Percentiles rank a stretch among this genome's conserved stretches.
Evolutionary conservation across 805 yeast genomes (phyloP).

Genomic region (Candida tibetensis): DNA sequence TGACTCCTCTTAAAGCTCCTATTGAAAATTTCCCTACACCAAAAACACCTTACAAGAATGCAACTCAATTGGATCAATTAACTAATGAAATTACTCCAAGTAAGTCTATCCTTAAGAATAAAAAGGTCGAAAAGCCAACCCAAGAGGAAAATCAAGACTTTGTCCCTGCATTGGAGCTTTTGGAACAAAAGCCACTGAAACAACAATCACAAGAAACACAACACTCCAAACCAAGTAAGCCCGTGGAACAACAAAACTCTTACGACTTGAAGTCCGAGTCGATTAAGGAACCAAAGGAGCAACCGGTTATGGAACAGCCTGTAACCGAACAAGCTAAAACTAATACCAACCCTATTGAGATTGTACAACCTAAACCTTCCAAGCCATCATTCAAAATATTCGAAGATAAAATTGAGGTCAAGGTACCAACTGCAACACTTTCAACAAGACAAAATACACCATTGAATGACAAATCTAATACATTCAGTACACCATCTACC

Average conservation of each 20-base stretch:
- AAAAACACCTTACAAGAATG: constrained; percentile 5
- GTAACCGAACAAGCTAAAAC: background rate
- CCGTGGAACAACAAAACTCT: background rate
- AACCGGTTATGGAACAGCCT: background rate
- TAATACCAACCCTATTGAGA: background rate
- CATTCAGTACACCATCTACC: constrained; percentile 13
- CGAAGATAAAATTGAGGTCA: constrained; percentile 11
- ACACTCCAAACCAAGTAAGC: background rate
- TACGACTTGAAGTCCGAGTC: background rate
- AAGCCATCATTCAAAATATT: constrained; percentile 10
- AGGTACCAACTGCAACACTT: constrained; percentile 18
- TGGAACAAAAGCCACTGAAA: background rate
- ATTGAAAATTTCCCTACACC: constrained; percentile 4
- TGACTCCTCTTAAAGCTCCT: constrained; percentile 9
- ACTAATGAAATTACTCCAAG: constrained; percentile 9
- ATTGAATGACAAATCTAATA: constrained; percentile 27
- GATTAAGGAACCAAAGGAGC: background rate
- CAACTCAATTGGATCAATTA: background rate
- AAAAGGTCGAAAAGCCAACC: background rate
- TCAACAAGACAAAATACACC: constrained; percentile 18
- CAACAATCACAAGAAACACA: too few species aligned
- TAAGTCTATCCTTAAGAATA: constrained; percentile 2
- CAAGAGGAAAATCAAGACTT: background rate
- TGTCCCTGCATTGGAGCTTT: background rate
- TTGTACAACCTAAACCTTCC: background rate